These are phyloP conservation scores for Trametes elegans DNA, from an alignment of 768 basidiomycete genomes.

Conservation along the genomic window DNA sequence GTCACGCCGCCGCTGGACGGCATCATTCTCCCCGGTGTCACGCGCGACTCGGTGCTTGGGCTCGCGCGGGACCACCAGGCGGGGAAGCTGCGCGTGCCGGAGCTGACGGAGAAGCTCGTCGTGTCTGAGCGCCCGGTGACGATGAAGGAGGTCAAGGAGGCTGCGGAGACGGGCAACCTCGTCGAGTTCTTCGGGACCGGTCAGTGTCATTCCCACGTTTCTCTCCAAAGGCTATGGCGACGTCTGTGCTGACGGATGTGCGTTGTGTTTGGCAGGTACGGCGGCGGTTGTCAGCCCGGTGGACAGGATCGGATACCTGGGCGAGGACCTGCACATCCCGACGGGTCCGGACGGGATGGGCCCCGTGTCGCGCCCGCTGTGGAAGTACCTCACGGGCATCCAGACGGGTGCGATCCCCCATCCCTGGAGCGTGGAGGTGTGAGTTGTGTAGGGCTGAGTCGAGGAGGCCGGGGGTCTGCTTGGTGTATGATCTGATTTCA, in stretches of 20 bases:
- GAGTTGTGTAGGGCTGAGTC: neutral
- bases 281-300: slow-evolving; percentile 55
- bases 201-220: neutral
- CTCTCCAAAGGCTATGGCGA: neutral
- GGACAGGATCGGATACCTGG: slow-evolving; percentile 57
- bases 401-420: slow-evolving; percentile 74
- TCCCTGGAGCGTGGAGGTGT: slow-evolving; percentile 71
- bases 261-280: slow-evolving; percentile 36
- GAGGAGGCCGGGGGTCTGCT: neutral
- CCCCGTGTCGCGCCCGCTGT: slow-evolving; percentile 49
- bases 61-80: slow-evolving; percentile 57
- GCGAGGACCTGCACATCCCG: slow-evolving; percentile 52
- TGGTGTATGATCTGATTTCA: neutral
- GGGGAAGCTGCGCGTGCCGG: slow-evolving; percentile 42
- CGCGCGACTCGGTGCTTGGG: slow-evolving; percentile 52
- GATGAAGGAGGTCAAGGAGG: slow-evolving; percentile 70
- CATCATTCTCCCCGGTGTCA: slow-evolving; percentile 68
- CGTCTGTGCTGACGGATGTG: neutral
- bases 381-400: slow-evolving; percentile 52
- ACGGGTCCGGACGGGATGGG: slow-evolving; percentile 74
- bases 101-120: slow-evolving; percentile 53
- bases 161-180: slow-evolving; percentile 39
- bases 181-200: slow-evolving; percentile 52
- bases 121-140: slow-evolving; percentile 70
- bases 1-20: slow-evolving; percentile 66